Conservation (phyloP, 306 rosid genomes). For the Dryas octopetala region DNA sequence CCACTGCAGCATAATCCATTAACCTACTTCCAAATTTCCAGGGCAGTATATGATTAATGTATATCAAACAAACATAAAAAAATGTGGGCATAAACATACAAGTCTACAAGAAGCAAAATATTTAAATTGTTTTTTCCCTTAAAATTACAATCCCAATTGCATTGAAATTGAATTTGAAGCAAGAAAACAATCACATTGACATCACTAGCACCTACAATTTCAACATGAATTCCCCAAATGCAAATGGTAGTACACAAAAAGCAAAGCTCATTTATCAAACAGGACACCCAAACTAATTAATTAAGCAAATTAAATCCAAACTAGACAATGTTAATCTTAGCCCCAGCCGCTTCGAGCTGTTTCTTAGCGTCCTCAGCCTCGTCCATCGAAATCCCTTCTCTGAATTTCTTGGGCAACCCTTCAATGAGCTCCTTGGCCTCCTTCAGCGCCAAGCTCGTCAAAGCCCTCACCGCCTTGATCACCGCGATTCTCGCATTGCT, state of each 20-base stretch:
- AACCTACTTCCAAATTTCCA: no score
- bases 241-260: constrained; percentile 19
- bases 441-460: constrained; percentile 86
- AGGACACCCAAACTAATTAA: not conserved
- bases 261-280: not conserved
- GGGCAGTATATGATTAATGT: no score
- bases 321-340: constrained; percentile 66
- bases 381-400: constrained; percentile 70
- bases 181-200: not conserved
- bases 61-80: no score
- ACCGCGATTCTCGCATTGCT: constrained; percentile 77
- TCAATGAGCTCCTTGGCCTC: constrained; percentile 93
- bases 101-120: not conserved
- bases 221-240: not conserved
- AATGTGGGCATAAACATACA: not conserved
- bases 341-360: constrained; percentile 93
- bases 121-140: not conserved
- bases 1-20: no score
- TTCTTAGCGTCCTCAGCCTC: constrained; percentile 95
- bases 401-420: constrained; percentile 91
- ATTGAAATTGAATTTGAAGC: not conserved
- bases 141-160: not conserved
- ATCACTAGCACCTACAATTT: not conserved
- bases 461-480: constrained; percentile 74
- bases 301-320: not conserved